These are phyloP conservation scores for Candida frijolesensis DNA, from an alignment of 1,139 yeast species.

Conservation along the genomic window DNA sequence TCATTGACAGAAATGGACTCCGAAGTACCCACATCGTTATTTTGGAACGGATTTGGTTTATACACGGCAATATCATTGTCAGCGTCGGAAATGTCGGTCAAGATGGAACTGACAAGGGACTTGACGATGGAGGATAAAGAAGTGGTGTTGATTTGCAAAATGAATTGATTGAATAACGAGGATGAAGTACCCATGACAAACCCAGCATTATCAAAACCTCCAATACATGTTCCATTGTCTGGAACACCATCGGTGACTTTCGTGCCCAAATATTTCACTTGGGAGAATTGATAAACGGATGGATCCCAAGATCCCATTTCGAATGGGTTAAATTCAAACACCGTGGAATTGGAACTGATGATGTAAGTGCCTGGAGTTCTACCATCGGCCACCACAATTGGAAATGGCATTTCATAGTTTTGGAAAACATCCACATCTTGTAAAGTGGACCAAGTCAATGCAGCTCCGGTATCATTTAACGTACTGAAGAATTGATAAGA, in stretches of 20 bases:
- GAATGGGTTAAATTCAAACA: conserved; percentile 77
- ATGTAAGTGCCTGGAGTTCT: conserved; percentile 68
- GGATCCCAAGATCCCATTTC: conserved; percentile 94
- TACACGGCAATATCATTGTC: conserved; percentile 47
- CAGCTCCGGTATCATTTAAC: conserved; percentile 56
- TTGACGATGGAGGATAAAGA: conserved; percentile 50
- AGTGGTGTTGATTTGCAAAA: conserved; percentile 64
- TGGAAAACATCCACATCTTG: conserved; percentile 54
- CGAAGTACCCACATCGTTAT: conserved; percentile 43
- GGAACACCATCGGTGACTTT: conserved; percentile 60
- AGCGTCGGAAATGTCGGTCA: conserved; percentile 47
- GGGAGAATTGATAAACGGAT: conserved; percentile 64
- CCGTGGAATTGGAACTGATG: conserved; percentile 66
- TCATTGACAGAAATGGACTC: conserved; percentile 32
- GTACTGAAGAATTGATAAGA: conserved; percentile 74
- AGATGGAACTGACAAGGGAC: conserved; percentile 45
- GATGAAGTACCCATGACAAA: conserved; percentile 83
- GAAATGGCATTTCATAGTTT: conserved; percentile 75
- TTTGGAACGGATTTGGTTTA: conserved; percentile 55
- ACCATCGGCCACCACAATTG: conserved; percentile 77
- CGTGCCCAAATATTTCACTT: conserved; percentile 74
- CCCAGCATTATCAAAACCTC: conserved; percentile 84
- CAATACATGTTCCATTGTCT: conserved; percentile 48
- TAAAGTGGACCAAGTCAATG: conserved; percentile 66
- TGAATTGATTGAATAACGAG: conserved; percentile 74